Conservation (phyloP, 495 filamentous ascomycete genomes). For the Penicillium goetzii region DNA sequence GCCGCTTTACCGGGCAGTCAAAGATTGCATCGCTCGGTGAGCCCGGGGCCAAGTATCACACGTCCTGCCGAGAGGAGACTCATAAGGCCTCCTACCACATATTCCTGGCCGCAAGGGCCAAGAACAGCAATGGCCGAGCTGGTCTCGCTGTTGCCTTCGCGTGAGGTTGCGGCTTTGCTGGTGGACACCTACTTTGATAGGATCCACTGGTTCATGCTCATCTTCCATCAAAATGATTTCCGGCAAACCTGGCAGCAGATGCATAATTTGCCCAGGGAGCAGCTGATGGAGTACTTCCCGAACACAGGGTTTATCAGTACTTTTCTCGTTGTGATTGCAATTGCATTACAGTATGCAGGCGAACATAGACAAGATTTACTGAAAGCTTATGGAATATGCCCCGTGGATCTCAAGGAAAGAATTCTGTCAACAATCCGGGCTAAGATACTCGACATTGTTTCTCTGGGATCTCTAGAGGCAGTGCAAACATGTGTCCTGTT, state of each 20-base stretch:
- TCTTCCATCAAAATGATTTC: conserved; percentile 45
- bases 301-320: conserved; percentile 31
- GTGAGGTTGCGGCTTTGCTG: conserved; percentile 31
- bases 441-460: conserved; percentile 32
- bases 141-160: conserved; percentile 22
- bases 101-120: not conserved
- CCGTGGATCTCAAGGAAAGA: conserved; percentile 27
- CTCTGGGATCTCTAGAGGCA: conserved; percentile 32
- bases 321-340: conserved; percentile 36
- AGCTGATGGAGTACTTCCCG: not conserved
- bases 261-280: conserved; percentile 18
- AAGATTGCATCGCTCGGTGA: not conserved
- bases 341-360: conserved; percentile 36
- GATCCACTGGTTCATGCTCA: conserved; percentile 45
- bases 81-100: not conserved
- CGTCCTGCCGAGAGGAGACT: not conserved
- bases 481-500: conserved; percentile 42
- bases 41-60: conserved; percentile 4
- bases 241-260: conserved; percentile 32
- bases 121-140: conserved; percentile 19
- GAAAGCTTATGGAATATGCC: conserved; percentile 12
- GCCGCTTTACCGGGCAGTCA: conserved; percentile 31
- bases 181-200: conserved; percentile 44
- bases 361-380: conserved; percentile 17
- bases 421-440: conserved; percentile 23